A percentile compares a stretch with the other conserved stretches of the same genome.
phyloP scores from a whole-genome alignment of 352 stramenopile genomes.

The Globisporangium acanthophoron region DNA sequence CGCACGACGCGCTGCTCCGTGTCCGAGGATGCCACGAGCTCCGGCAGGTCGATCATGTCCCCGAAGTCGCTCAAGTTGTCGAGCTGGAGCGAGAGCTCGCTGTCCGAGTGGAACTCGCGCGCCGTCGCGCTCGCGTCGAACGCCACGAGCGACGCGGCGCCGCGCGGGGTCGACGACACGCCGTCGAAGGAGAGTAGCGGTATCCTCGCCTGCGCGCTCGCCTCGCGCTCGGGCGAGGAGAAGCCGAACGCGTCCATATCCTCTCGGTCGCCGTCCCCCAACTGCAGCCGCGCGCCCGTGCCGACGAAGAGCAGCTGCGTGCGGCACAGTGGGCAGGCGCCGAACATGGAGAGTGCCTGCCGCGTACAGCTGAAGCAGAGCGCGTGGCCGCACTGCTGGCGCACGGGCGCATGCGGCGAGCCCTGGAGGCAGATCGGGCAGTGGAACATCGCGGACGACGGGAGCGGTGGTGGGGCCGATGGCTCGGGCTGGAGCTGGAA shows the following conservation, averaged over 20 bases:
- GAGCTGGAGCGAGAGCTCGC: constrained; percentile 28
- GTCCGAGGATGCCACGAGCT: constrained; percentile 45
- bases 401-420: constrained; percentile 29
- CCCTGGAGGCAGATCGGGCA: constrained; percentile 45
- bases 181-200: background rate
- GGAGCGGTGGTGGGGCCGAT: background rate
- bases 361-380: constrained; percentile 48
- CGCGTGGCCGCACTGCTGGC: constrained; percentile 47
- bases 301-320: constrained; percentile 37
- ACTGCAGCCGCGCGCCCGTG: background rate
- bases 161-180: background rate
- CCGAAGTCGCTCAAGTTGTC: constrained; percentile 50
- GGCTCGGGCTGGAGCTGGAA: constrained; percentile 1
- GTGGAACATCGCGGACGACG: constrained; percentile 8
- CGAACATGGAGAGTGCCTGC: constrained; percentile 31
- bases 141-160: constrained; percentile 2
- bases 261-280: background rate
- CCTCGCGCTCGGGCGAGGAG: background rate
- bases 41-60: constrained; percentile 52
- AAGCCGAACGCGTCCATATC: background rate
- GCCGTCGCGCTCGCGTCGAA: constrained; percentile 14
- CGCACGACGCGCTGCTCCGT: constrained; percentile 9
- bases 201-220: background rate
- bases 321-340: constrained; percentile 42
- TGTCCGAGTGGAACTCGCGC: constrained; percentile 25